phyloP scores from a whole-genome alignment of 441 rosid species.

The Adansonia gregorii region DNA sequence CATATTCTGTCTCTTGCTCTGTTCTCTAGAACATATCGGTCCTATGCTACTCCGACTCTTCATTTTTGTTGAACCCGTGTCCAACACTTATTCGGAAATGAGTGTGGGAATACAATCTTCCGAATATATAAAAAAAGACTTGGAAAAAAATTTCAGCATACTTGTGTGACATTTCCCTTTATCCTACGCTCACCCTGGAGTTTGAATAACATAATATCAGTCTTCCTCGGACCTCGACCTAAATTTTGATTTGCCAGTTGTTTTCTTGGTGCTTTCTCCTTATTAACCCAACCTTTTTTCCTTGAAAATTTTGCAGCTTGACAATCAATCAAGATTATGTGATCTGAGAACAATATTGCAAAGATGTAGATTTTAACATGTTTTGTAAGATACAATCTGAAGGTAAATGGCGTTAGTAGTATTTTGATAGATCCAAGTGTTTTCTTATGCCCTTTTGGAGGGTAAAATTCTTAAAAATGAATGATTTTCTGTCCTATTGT shows the following conservation, averaged over 20 bases:
- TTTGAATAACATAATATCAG: too few relatives aligned
- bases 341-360: conserved; percentile 16
- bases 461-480: conserved; percentile 14
- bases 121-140: too few relatives aligned
- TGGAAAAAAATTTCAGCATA: too few relatives aligned
- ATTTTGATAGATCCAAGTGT: conserved; percentile 5
- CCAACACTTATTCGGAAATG: too few relatives aligned
- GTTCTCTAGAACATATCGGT: background rate
- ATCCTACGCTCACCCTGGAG: too few relatives aligned
- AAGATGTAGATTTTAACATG: conserved; percentile 26
- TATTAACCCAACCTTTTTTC: background rate
- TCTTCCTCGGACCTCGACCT: background rate
- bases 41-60: background rate
- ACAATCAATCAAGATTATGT: conserved; percentile 12
- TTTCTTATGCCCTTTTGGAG: conserved; percentile 10
- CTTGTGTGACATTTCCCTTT: too few relatives aligned
- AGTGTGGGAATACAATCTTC: too few relatives aligned
- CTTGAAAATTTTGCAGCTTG: conserved; percentile 20
- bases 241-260: background rate
- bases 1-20: background rate
- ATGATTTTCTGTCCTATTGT: background rate
- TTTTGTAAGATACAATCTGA: background rate
- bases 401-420: conserved; percentile 4
- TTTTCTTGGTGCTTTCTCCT: background rate
- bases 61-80: too few relatives aligned